These are phyloP conservation scores for Hypoxylon lienhwacheense DNA, from an alignment of 495 filamentous ascomycete genomes.

Conservation along the genomic window DNA sequence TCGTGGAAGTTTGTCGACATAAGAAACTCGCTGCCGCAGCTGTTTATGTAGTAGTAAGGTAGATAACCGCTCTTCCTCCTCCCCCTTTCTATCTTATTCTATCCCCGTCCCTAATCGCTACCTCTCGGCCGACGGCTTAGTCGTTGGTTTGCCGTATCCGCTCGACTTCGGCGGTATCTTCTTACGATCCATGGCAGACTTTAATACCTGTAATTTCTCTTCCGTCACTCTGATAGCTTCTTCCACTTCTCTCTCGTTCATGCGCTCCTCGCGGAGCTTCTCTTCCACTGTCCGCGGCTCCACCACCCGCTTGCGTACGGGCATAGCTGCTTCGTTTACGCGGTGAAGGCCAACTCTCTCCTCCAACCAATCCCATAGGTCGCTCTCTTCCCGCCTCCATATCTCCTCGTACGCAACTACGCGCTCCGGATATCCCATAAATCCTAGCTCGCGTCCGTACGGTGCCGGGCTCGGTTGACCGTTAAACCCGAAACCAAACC, in stretches of 20 bases:
- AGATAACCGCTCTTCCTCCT: neutral
- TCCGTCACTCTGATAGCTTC: conserved; percentile 85
- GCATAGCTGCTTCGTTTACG: conserved; percentile 50
- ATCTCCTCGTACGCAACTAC: conserved; percentile 89
- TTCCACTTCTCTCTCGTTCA: conserved; percentile 78
- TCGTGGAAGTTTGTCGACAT: conserved; percentile 33
- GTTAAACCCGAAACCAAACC: conserved; percentile 55
- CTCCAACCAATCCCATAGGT: conserved; percentile 96
- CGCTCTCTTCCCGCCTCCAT: conserved; percentile 86
- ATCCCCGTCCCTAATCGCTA: conserved; percentile 11
- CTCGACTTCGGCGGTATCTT: conserved; percentile 38
- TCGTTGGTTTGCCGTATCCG: conserved; percentile 9
- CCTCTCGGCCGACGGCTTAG: conserved; percentile 17
- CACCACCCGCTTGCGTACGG: conserved; percentile 42
- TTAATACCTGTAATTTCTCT: conserved; percentile 74
- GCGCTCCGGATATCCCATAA: conserved; percentile 61
- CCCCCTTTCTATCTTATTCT: no score
- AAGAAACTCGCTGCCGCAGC: conserved; percentile 29
- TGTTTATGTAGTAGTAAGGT: conserved; percentile 13
- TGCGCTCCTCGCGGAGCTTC: conserved; percentile 66
- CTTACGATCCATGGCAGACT: conserved; percentile 66
- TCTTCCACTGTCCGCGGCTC: conserved; percentile 55
- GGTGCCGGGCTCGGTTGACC: conserved; percentile 40
- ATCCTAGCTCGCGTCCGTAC: conserved; percentile 41
- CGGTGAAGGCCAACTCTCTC: conserved; percentile 77